phyloP scores from a whole-genome alignment of 495 filamentous ascomycete species.

The Penicillium macrosclerotiorum region DNA sequence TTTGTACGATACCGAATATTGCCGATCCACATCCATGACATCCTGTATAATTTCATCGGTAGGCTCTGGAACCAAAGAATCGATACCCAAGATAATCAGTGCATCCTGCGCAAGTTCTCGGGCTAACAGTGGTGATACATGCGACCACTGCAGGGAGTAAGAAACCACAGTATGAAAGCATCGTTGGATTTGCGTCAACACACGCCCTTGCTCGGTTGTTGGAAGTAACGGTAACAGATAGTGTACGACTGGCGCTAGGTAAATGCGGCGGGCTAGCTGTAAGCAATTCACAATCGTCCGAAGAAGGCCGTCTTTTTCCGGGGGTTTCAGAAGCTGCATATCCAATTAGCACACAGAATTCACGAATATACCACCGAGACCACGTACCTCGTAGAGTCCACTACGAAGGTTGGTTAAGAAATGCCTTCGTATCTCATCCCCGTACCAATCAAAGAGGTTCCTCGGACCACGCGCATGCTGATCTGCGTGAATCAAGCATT shows the following conservation, averaged over 20 bases:
- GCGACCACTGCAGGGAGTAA: constrained; percentile 56
- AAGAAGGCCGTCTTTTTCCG: constrained; percentile 30
- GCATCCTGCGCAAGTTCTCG: constrained; percentile 53
- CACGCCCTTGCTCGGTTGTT: constrained; percentile 26
- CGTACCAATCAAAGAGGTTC: constrained; percentile 50
- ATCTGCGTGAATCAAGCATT: constrained; percentile 37
- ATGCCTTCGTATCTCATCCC: constrained; percentile 51
- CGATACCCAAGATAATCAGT: constrained; percentile 56
- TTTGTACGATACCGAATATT: constrained; percentile 39
- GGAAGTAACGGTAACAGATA: constrained; percentile 37
- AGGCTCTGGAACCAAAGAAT: constrained; percentile 26
- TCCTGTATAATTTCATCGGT: constrained; percentile 21
- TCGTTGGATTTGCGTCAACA: constrained; percentile 51
- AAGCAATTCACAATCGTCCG: constrained; percentile 41
- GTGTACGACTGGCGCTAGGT: constrained; percentile 44
- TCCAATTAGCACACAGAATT: constrained; percentile 2
- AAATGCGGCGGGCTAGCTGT: constrained; percentile 44
- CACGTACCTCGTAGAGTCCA: constrained; percentile 38
- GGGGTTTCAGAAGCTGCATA: constrained; percentile 28
- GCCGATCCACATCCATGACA: constrained; percentile 38
- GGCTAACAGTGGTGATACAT: constrained; percentile 50
- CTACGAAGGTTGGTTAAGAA: constrained; percentile 44
- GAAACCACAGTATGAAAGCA: constrained; percentile 65
- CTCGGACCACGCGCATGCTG: constrained; percentile 11
- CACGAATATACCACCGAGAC: not conserved